Evolutionary conservation across 2,329 filamentous ascomycete genomes (phyloP).

Genomic region (Colletotrichum tanaceti): DNA sequence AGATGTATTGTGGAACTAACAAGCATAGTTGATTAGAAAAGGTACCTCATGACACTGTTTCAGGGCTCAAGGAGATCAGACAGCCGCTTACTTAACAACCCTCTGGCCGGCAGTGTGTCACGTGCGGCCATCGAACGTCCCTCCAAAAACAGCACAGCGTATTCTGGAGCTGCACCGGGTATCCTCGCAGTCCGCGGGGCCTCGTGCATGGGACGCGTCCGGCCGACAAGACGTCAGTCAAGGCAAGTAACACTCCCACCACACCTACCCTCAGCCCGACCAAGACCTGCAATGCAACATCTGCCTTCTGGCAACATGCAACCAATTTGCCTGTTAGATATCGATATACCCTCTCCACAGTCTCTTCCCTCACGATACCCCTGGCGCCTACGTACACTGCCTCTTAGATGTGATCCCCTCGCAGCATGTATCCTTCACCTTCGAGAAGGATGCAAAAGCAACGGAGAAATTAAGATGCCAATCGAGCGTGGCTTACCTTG

Average conservation of each 20-base stretch:
- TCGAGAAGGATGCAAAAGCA: not conserved
- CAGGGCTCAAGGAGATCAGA: too few relatives aligned
- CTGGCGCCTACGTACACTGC: constrained; percentile 6
- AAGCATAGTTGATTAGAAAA: too few relatives aligned
- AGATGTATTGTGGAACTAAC: too few relatives aligned
- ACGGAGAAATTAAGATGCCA: not conserved
- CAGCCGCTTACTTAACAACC: not conserved
- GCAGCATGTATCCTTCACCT: not conserved
- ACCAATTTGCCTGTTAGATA: constrained; percentile 3
- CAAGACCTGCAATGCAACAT: not conserved
- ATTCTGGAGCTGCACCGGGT: not conserved
- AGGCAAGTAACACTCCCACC: not conserved
- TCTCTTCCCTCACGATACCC: not conserved
- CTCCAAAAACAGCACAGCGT: not conserved
- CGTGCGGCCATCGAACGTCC: not conserved
- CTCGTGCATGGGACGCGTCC: constrained; percentile 10
- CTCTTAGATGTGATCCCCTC: not conserved
- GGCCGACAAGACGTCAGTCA: not conserved
- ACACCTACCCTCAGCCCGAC: not conserved
- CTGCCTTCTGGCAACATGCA: constrained; percentile 1
- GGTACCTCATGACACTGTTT: too few relatives aligned
- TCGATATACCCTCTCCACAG: not conserved
- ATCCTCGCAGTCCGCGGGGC: constrained; percentile 6
- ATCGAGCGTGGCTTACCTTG: not conserved
- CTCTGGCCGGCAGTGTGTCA: not conserved